Percentiles rank a stretch among this genome's conserved stretches.
These are phyloP conservation scores for Glutinoglossum americanum DNA, from an alignment of 495 filamentous ascomycete genomes.

Conservation along the genomic window DNA sequence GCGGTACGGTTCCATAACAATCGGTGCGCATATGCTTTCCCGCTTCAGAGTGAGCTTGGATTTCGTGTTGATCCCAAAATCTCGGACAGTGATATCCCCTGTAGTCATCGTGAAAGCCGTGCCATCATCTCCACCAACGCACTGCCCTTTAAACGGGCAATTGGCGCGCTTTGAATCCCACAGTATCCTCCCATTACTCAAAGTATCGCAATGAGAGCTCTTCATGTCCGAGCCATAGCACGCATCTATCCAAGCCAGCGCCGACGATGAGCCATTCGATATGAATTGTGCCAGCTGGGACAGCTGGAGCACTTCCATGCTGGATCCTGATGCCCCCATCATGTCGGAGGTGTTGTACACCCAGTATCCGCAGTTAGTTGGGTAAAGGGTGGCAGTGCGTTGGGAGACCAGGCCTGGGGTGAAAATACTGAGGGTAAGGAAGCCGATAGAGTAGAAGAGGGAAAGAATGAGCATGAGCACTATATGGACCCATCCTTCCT, in stretches of 20 bases:
- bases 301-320: not conserved
- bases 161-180: not conserved
- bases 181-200: not conserved
- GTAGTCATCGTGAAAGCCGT: not conserved
- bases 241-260: not conserved
- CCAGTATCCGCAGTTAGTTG: not conserved
- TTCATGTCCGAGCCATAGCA: not conserved
- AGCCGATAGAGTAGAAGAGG: too few relatives aligned
- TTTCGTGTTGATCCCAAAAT: not conserved
- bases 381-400: too few relatives aligned
- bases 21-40: not conserved
- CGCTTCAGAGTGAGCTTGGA: not conserved
- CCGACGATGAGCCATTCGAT: not conserved
- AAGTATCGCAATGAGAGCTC: not conserved
- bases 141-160: not conserved
- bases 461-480: too few relatives aligned
- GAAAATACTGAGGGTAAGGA: too few relatives aligned
- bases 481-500: too few relatives aligned
- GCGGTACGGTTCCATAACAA: not conserved
- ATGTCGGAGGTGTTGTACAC: not conserved
- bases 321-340: not conserved
- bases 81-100: not conserved
- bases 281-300: not conserved
- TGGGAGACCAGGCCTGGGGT: too few relatives aligned
- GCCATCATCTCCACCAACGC: not conserved